Base-by-base conservation (phyloP, 371 early-diverging fungal species). In the Parasitella parasitica region DNA sequence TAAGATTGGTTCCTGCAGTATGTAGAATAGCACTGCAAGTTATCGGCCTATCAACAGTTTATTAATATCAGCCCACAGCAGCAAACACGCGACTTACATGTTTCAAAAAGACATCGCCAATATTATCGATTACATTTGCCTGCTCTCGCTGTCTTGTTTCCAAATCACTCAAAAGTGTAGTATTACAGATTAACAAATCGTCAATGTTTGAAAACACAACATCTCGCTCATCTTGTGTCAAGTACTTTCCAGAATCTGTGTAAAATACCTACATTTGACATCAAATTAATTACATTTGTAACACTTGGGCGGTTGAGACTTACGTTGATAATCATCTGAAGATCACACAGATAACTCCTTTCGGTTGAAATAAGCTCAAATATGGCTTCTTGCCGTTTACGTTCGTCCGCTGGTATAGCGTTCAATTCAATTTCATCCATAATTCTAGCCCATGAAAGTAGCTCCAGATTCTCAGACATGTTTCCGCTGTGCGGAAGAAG, bases 341-440 rank as follows among this genome's bases (percentile, higher is more conserved):
- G 77, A 71, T 94, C 92, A 1, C 85, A 78, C 13, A 94, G 78
- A 71, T 95, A 97, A 1, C 83, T 79, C 56, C 85, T 85, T 70
- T 97, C 97, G 2, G 95, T 95, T 26, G 82, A 71, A 26, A 95
- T 88, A 35, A 97, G 71, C 72, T 97, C 97, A 67, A 83, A 91
- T 54, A 97, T 91, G 3, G 93, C 91, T 56, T 94, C 96, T 66
- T 94, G 94, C 38, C 96, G 83, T 69, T 88, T 91, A 24, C 83
- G 75, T 56, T 95, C 96, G 32, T 90, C 82, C 6, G 57, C 24
- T 15, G 70, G 51, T 18, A 81, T 77, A 1, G 71, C 72, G 11
- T 65, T 53, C 4, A 81, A 48, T 34, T 76, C 77, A 12, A 66
- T 37, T n/a, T 57, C 57, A 53, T 81, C 82, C 75, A 81, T 77